Evolutionary conservation across 2,329 filamentous ascomycete genomes (phyloP).

Genomic region (Penicillium aurantiogriseum): DNA sequence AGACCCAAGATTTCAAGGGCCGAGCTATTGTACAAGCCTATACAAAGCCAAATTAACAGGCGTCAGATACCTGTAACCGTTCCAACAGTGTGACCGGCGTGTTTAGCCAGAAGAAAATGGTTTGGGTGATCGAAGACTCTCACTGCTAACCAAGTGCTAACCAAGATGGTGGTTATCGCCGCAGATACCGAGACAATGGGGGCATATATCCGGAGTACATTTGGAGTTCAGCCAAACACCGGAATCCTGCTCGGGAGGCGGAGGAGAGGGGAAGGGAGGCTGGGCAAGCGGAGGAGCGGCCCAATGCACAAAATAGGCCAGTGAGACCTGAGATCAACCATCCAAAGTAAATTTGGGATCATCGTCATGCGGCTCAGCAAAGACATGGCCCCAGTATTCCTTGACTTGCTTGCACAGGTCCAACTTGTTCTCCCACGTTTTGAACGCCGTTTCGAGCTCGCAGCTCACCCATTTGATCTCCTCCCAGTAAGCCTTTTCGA

Average conservation of each 20-base stretch:
- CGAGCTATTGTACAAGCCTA: neutral
- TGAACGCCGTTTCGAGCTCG: slow-evolving; percentile 35
- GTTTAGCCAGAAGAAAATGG: neutral
- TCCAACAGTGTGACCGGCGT: neutral
- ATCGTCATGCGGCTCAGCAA: slow-evolving; percentile 33
- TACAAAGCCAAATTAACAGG: neutral
- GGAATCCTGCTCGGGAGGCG: neutral
- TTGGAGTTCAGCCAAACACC: neutral
- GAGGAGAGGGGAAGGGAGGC: neutral
- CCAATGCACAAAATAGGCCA: neutral
- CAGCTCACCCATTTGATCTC: slow-evolving; percentile 44
- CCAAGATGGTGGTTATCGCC: neutral
- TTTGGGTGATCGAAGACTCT: neutral
- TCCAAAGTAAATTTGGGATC: slow-evolving; percentile 33
- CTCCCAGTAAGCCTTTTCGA: slow-evolving; percentile 42
- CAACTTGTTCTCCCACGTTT: slow-evolving; percentile 35
- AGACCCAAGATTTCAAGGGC: neutral
- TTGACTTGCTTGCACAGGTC: slow-evolving; percentile 33
- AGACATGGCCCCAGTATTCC: slow-evolving; percentile 37
- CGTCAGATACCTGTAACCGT: neutral
- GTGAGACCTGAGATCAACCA: slow-evolving; percentile 12
- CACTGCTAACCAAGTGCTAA: neutral
- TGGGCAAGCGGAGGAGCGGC: neutral
- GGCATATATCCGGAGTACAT: neutral
- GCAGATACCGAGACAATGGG: neutral